Base-by-base conservation (phyloP, 495 filamentous ascomycete species). In the Tuber calosporum region DNA sequence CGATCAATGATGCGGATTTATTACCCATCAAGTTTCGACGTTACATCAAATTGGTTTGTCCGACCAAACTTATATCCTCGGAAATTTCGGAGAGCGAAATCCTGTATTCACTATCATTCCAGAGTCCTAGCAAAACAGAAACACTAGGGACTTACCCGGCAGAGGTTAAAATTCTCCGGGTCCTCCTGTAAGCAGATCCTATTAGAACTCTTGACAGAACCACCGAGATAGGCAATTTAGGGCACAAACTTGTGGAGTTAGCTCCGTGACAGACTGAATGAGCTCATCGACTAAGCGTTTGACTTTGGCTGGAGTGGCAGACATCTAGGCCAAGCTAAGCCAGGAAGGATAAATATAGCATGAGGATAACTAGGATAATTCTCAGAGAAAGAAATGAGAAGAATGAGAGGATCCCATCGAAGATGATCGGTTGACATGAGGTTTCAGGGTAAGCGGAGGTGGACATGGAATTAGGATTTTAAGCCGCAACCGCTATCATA, bases 11-110 rank as follows among this genome's bases (percentile, higher is more conserved):
- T 48, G 22, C 5, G 34, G 19, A 19, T 34, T 22, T 58, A 20
- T 34, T 75, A 81, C 79, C 95, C 95, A 36, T 90, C 87, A 7
- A 96, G 86, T 43, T 87, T 89, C 26, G 87, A 86, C 37, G 87
- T 83, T 19, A 97, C 89, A 41, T 92, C 92, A 81, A 97, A 99
- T 79, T 96, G 94, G 83, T 97, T 95, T 0, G 90, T 92, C 43
- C 93, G 89, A 34, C 84, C 85, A 84, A 90, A 90, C 45, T 84
- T 86, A 70, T 90, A 85, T 45, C 88, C 83, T 71, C 86, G 85
- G 48, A 94, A 81, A 53, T 81, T 85, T 20, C 85, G 86, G 43
- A 88, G 80, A 1, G 86, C 83, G n/a, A 85, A 84, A 26, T 90
- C 84, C 79, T 86, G 81, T 81, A n/a, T 84, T 42, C 19, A 72